These are phyloP conservation scores for Carpinus fangiana DNA, from an alignment of 306 rosid genomes.

Conservation along the genomic window DNA sequence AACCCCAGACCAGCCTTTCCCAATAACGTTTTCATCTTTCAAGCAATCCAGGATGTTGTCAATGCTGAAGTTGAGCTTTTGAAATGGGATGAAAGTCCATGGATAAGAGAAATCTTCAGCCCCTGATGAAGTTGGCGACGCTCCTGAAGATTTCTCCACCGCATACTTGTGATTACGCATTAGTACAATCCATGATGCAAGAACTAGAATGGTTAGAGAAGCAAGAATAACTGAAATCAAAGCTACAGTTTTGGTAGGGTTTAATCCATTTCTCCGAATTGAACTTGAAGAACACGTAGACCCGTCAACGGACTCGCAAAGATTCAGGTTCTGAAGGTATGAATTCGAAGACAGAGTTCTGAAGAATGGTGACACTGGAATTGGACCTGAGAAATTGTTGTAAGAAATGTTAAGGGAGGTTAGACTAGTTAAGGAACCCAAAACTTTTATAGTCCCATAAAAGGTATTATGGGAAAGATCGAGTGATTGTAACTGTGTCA, in stretches of 20 bases:
- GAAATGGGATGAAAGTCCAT: conserved; percentile 97
- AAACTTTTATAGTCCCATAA: conserved; percentile 66
- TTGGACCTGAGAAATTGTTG: conserved; percentile 93
- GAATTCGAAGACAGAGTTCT: conserved; percentile 65
- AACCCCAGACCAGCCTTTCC: conserved; percentile 89
- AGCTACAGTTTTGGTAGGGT: conserved; percentile 66
- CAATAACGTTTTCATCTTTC: conserved; percentile 87
- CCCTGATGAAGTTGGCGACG: conserved; percentile 45
- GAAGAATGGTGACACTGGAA: conserved; percentile 84
- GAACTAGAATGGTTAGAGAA: conserved; percentile 55
- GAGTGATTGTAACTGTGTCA: conserved; percentile 81
- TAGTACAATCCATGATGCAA: conserved; percentile 76
- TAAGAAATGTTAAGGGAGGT: conserved; percentile 75
- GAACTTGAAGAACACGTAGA: conserved; percentile 71
- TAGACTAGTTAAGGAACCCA: conserved; percentile 77
- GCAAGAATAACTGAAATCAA: conserved; percentile 57
- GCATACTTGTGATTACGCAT: conserved; percentile 54
- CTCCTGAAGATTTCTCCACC: conserved; percentile 51
- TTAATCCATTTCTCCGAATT: conserved; percentile 48
- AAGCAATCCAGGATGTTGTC: conserved; percentile 83
- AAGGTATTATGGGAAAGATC: conserved; percentile 85
- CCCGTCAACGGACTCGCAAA: conserved; percentile 84
- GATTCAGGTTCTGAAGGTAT: conserved; percentile 56
- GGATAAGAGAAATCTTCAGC: conserved; percentile 98
- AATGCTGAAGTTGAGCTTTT: conserved; percentile 76